phyloP scores from a whole-genome alignment of 169 alveolate species.

The Perkinsus olseni region DNA sequence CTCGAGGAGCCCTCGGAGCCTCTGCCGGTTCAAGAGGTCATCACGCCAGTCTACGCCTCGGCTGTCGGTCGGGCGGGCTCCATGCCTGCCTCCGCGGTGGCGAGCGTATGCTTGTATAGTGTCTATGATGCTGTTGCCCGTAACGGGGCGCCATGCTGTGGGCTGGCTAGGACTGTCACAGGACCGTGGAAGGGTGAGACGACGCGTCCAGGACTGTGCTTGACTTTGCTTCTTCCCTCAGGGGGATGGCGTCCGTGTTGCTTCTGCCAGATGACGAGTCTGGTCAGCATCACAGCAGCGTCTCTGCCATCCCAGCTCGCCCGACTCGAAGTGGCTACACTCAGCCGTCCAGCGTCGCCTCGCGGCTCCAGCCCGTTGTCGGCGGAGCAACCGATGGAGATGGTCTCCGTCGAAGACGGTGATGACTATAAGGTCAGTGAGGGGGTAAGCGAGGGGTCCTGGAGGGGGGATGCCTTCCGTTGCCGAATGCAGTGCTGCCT shows the following conservation, averaged over 20 bases:
- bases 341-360: too few species aligned
- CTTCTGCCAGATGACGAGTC: neutral
- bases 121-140: neutral
- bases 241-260: neutral
- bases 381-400: too few species aligned
- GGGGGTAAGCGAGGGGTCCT: too few species aligned
- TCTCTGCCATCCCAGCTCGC: neutral
- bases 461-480: too few species aligned
- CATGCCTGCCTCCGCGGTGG: neutral
- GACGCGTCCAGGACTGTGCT: neutral
- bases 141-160: neutral
- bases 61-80: neutral
- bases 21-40: neutral
- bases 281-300: neutral
- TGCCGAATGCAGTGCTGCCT: too few species aligned
- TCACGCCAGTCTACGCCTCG: neutral
- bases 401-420: too few species aligned
- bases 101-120: neutral
- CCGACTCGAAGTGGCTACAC: neutral
- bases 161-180: neutral
- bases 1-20: neutral
- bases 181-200: neutral
- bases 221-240: neutral
- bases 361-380: too few species aligned
- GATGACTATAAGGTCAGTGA: too few species aligned